These are phyloP conservation scores for Komagataella pastoris DNA, from an alignment of 805 yeast species.

Conservation along the genomic window DNA sequence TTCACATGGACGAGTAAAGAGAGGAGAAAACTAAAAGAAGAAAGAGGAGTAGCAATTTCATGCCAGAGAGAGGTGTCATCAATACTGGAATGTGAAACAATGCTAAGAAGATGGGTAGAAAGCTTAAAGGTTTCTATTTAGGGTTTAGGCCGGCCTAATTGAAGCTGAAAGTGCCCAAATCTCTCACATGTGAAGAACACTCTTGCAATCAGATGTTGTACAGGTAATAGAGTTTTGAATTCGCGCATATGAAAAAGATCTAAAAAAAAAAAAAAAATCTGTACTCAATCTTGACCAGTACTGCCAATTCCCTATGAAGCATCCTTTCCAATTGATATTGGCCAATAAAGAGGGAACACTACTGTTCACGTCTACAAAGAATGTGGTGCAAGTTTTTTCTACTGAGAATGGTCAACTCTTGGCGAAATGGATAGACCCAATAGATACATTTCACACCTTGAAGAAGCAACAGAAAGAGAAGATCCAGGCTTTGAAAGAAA, in stretches of 20 bases:
- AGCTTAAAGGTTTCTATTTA: not conserved
- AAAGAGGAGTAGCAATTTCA: not conserved
- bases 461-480: constrained; percentile 32
- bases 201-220: too few relatives aligned
- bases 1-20: not conserved
- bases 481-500: constrained; percentile 9
- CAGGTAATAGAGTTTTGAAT: not conserved
- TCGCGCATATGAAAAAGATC: not conserved
- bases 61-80: not conserved
- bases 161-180: not conserved
- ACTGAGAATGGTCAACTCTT: constrained; percentile 22
- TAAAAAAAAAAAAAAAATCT: too few relatives aligned
- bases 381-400: constrained; percentile 40
- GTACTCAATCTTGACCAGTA: constrained; percentile 1
- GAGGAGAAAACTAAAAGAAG: not conserved
- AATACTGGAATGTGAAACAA: too few relatives aligned
- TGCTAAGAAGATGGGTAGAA: not conserved
- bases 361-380: constrained; percentile 45
- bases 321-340: constrained; percentile 53
- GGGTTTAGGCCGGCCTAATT: not conserved
- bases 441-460: constrained; percentile 30
- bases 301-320: constrained; percentile 30
- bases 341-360: constrained; percentile 29
- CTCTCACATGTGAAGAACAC: not conserved
- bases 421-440: constrained; percentile 55